Conservation (phyloP, 495 filamentous ascomycete species). For the Tetracladium setigerum region DNA sequence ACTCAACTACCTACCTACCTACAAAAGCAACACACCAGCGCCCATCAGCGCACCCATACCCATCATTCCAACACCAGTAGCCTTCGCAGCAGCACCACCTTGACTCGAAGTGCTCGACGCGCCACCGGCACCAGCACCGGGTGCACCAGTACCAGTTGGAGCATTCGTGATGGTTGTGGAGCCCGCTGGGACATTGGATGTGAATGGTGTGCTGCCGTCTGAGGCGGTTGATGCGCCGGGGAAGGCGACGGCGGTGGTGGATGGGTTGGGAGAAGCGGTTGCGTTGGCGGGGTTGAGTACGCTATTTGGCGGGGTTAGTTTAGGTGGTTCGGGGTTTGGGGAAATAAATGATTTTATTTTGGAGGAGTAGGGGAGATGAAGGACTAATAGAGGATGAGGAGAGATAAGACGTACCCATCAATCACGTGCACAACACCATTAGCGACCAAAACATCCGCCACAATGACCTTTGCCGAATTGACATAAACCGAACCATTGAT, state of each 20-base stretch:
- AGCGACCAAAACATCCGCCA: conserved; percentile 47
- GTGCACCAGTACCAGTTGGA: conserved; percentile 20
- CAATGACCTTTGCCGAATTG: conserved; percentile 42
- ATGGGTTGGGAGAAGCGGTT: conserved; percentile 35
- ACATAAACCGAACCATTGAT: conserved; percentile 34
- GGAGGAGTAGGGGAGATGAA: conserved; percentile 15
- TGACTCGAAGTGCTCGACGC: too few species aligned
- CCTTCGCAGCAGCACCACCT: too few species aligned
- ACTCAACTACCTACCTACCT: too few species aligned
- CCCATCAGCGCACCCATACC: too few species aligned
- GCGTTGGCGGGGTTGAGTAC: conserved; percentile 54
- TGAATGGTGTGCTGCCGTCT: conserved; percentile 34
- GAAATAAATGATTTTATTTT: background rate
- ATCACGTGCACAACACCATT: conserved; percentile 66
- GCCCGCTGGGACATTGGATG: conserved; percentile 26
- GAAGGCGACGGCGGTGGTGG: conserved; percentile 39
- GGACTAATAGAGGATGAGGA: background rate
- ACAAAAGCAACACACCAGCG: too few species aligned
- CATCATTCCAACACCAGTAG: too few species aligned
- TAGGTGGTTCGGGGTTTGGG: background rate
- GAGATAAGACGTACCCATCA: conserved; percentile 25
- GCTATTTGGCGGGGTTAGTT: conserved; percentile 20
- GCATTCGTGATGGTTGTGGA: conserved; percentile 28
- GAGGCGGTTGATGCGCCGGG: conserved; percentile 36
- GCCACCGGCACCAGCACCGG: too few species aligned